Percentiles rank a stretch among this genome's conserved stretches.
Evolutionary conservation across 345 rosid species (phyloP).

Genomic region (Arabis alpina): DNA sequence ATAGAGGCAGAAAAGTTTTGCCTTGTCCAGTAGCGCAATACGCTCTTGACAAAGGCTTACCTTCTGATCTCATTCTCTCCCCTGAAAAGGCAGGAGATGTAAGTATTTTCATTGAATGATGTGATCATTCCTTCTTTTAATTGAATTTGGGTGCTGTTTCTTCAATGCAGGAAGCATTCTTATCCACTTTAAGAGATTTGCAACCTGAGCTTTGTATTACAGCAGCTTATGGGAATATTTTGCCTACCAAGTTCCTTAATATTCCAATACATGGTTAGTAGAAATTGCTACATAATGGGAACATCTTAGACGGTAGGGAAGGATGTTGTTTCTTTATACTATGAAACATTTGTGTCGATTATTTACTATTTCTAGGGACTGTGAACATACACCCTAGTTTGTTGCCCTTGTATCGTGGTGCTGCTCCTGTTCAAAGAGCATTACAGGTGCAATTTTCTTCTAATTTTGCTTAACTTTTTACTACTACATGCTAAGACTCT

Average conservation of each 20-base stretch:
- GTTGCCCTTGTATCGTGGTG: constrained; percentile 87
- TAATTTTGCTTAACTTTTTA: background rate
- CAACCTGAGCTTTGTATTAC: constrained; percentile 91
- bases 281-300: constrained; percentile 5
- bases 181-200: constrained; percentile 68
- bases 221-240: constrained; percentile 93
- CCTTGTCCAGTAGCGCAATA: constrained; percentile 84
- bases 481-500: constrained; percentile 13
- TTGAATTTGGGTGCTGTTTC: background rate
- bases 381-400: constrained; percentile 96
- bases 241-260: constrained; percentile 82
- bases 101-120: constrained; percentile 26
- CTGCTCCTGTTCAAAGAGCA: constrained; percentile 97
- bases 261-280: constrained; percentile 83
- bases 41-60: constrained; percentile 82
- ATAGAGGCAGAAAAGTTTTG: constrained; percentile 75
- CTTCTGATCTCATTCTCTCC: constrained; percentile 76
- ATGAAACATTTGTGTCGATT: background rate
- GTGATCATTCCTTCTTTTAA: constrained; percentile 10
- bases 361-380: constrained; percentile 59
- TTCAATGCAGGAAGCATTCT: constrained; percentile 62
- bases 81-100: constrained; percentile 94
- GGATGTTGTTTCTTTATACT: background rate
- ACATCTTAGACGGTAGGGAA: background rate
- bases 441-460: constrained; percentile 55